Conservation (phyloP, 371 early-diverging fungal species). For the Mucor ambiguus region DNA sequence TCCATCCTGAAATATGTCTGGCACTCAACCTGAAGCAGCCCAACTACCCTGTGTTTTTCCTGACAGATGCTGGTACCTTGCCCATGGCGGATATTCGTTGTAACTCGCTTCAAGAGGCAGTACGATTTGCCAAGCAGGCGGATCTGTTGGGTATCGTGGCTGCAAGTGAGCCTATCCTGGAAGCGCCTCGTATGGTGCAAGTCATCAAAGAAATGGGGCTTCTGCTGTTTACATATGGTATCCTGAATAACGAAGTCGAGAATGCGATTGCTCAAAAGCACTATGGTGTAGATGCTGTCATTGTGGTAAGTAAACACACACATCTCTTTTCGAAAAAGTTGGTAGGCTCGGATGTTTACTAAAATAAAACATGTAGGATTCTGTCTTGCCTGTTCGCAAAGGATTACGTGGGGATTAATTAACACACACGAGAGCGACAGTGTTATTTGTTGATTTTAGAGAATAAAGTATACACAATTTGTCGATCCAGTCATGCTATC, state of each 20-base stretch:
- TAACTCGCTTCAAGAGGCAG: conserved; percentile 84
- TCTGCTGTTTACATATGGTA: conserved; percentile 88
- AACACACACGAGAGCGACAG: background rate
- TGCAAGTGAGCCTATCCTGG: conserved; percentile 74
- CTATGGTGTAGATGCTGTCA: conserved; percentile 83
- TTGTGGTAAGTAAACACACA: conserved; percentile 61
- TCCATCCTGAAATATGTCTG: conserved; percentile 91
- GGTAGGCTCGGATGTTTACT: too few relatives aligned
- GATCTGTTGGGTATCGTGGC: conserved; percentile 87
- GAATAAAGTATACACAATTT: background rate
- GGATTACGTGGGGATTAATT: conserved; percentile 49
- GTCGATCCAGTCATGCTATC: too few relatives aligned
- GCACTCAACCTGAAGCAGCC: conserved; percentile 83
- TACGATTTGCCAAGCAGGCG: conserved; percentile 78
- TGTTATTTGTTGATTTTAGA: background rate
- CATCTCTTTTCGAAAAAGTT: too few relatives aligned
- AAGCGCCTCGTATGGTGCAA: conserved; percentile 76
- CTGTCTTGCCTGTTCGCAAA: conserved; percentile 62
- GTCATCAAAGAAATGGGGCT: conserved; percentile 76
- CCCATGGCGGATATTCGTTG: conserved; percentile 81
- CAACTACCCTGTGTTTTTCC: conserved; percentile 88
- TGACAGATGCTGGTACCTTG: conserved; percentile 85
- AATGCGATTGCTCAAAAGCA: conserved; percentile 73
- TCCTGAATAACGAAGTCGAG: conserved; percentile 76
- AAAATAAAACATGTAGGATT: conserved; percentile 38